Conservation (phyloP, 352 stramenopile species). For the Globisporangium cystogenes region DNA sequence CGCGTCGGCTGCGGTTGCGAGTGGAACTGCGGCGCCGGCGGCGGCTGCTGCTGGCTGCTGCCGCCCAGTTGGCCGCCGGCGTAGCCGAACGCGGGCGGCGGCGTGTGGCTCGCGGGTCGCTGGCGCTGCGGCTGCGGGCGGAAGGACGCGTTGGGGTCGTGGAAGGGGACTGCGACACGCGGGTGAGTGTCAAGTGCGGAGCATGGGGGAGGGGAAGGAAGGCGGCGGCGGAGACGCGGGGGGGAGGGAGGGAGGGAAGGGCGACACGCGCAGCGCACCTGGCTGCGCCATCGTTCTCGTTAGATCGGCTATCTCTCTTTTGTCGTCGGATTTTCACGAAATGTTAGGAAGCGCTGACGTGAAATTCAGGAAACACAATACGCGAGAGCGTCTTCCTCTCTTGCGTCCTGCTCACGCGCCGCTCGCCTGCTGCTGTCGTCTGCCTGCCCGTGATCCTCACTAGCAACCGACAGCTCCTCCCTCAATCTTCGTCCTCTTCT, state of each 20-base stretch:
- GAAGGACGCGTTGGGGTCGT: slow-evolving; percentile 43
- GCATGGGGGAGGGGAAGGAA: neutral
- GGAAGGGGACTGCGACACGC: slow-evolving; percentile 37
- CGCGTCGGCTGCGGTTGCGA: slow-evolving; percentile 30
- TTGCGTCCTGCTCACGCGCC: no score
- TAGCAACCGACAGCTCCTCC: neutral
- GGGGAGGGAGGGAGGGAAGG: neutral
- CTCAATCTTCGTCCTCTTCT: no score
- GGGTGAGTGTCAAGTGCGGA: neutral
- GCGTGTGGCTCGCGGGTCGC: slow-evolving; percentile 21
- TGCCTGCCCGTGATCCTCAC: no score
- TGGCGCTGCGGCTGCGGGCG: slow-evolving; percentile 25
- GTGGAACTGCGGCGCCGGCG: slow-evolving; percentile 22
- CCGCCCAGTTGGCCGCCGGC: neutral
- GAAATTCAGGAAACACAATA: slow-evolving; percentile 1
- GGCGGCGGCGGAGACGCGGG: neutral
- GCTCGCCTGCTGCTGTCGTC: no score
- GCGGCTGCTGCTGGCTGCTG: neutral
- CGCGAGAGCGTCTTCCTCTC: no score
- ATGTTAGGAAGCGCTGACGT: no score
- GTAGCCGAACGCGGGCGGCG: slow-evolving; percentile 15
- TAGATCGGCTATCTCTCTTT: neutral
- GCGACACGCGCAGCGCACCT: no score
- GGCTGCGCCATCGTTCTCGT: slow-evolving; percentile 20
- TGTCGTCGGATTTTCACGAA: neutral